Percentiles rank a stretch among this genome's conserved stretches.
These are phyloP conservation scores for Penicillium sp. DNA, from an alignment of 2,329 filamentous ascomycete species.

Conservation along the genomic window DNA sequence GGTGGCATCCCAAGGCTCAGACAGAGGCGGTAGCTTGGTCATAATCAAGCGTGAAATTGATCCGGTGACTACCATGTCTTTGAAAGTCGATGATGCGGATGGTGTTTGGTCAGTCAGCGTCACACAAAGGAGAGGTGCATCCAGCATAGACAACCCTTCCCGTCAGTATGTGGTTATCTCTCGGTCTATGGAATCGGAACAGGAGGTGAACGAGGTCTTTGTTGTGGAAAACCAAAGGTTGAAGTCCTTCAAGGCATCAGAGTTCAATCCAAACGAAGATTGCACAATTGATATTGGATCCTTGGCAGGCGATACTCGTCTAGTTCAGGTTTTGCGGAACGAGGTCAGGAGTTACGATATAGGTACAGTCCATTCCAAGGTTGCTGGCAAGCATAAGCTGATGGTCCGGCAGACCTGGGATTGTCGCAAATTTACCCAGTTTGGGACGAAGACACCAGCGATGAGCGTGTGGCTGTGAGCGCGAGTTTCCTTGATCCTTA, in stretches of 20 bases:
- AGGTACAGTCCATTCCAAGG: constrained; percentile 55
- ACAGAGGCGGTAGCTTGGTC: constrained; percentile 66
- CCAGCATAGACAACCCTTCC: constrained; percentile 50
- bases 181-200: constrained; percentile 63
- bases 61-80: constrained; percentile 67
- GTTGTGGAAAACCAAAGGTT: constrained; percentile 70
- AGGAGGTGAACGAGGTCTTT: constrained; percentile 77
- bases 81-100: constrained; percentile 70
- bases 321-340: constrained; percentile 82
- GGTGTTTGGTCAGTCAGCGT: constrained; percentile 76
- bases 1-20: constrained; percentile 53
- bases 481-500: constrained; percentile 87
- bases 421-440: constrained; percentile 90
- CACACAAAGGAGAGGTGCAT: constrained; percentile 47
- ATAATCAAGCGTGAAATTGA: constrained; percentile 76
- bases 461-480: constrained; percentile 69
- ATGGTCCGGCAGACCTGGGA: constrained; percentile 64
- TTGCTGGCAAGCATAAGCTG: not conserved
- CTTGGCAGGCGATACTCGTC: constrained; percentile 73
- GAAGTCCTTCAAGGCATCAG: constrained; percentile 73
- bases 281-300: constrained; percentile 82
- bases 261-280: constrained; percentile 88
- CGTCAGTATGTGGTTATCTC: constrained; percentile 83
- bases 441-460: constrained; percentile 83
- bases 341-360: constrained; percentile 90